Evolutionary conservation across 139 green algal species (phyloP).

Genomic region (Coccomyxa sp.): DNA sequence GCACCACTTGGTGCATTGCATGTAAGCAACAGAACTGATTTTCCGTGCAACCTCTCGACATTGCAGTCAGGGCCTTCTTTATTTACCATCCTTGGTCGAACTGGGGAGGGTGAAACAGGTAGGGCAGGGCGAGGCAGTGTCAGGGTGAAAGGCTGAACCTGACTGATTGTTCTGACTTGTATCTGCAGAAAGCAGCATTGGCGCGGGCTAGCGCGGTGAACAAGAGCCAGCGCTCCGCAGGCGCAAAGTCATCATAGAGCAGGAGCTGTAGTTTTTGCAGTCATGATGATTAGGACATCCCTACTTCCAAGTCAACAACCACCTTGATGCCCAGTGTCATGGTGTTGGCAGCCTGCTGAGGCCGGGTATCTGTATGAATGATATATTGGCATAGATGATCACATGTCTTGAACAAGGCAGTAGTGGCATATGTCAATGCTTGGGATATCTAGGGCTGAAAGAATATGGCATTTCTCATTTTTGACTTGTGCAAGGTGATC

Average conservation of each 20-base stretch:
- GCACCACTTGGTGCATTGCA: too few species aligned
- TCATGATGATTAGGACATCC: neutral
- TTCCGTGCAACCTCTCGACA: too few species aligned
- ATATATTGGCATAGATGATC: neutral
- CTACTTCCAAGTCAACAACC: neutral
- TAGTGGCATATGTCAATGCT: too few species aligned
- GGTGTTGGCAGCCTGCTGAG: neutral
- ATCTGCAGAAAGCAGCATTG: constrained; percentile 19
- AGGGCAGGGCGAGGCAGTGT: too few species aligned
- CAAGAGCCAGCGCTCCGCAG: constrained; percentile 2
- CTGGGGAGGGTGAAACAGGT: too few species aligned
- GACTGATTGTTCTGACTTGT: neutral
- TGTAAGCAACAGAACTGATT: too few species aligned
- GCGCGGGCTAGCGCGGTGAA: constrained; percentile 17
- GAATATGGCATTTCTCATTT: too few species aligned
- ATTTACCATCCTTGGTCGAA: neutral
- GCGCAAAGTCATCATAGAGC: neutral
- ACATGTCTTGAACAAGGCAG: neutral
- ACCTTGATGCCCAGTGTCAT: neutral
- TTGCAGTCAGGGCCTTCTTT: too few species aligned
- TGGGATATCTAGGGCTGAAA: too few species aligned
- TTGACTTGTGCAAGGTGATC: too few species aligned
- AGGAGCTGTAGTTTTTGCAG: neutral
- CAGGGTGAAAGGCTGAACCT: neutral
- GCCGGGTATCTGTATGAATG: neutral